Evolutionary conservation across 768 basidiomycete species (phyloP), one percentile per base, ranked within the genome.

Genomic region (Tylopilus sp.): DNA sequence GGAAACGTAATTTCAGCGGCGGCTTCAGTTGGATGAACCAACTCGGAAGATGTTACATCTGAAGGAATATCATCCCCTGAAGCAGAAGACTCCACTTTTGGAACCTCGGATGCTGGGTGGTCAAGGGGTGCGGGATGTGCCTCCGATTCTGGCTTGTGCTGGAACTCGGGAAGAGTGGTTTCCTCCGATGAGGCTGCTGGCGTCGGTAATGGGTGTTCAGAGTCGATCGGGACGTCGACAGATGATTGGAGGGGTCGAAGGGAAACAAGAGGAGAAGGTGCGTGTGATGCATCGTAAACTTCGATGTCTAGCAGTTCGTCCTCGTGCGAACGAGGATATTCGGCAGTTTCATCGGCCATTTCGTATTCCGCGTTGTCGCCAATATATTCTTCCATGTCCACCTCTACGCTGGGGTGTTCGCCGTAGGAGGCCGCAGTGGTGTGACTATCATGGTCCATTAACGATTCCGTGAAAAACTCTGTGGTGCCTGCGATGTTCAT

Each of bases 351-450:
- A 47, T 70, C 70, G 11, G 57, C 59, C 70, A 70, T 70, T 52
- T 70, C 69, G 56, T 80, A 85, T 66, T 85, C 84, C 36, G 66
- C 63, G 57, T 74, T 70, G 36, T 74, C 77, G 33, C 60, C 71
- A 6, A 74, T 69, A 50, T 77, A 76, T 43, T 75, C 71, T 48
- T 82, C 81, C 84, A 86, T 86, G 52, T 86, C 84, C 40, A 86
- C 76, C 62, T 86, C 84, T 46, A 85, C 73, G 39, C 75, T 76
- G 44, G 67, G 60, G 22, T 72, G 65, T 43, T 75, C 71, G 26
- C 58, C 59, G 33, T 62, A 70, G 11, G 45, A 15, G 15, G 59
- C 57, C 25, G 42, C 6, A 11, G 55, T 64, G 62, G 55, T 68
- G 48, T 70, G 68, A 44, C 62, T 62, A 58, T 82, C 82, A 49